A percentile compares a stretch with the other conserved stretches of the same genome.
Conservation (phyloP, 192 early-diverging fungal genomes). For the Linnemannia zychae region DNA sequence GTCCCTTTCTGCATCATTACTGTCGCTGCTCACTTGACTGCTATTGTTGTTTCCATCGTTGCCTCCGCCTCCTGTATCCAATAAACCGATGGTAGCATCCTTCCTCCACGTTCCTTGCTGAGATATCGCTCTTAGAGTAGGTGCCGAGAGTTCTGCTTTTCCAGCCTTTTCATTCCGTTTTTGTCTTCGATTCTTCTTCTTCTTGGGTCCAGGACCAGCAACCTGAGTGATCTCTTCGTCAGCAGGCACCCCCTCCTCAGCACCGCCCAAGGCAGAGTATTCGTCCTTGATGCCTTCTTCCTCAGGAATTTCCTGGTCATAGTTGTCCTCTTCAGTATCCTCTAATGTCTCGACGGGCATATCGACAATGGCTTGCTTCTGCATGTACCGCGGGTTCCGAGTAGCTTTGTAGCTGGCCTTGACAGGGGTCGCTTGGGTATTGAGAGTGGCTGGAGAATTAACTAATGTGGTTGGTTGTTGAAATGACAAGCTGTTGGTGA, state of each 20-base stretch:
- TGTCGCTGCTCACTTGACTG: neutral
- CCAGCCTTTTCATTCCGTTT: neutral
- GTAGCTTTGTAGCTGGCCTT: constrained; percentile 26
- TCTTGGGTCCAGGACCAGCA: neutral
- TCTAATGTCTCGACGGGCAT: neutral
- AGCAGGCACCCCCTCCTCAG: neutral
- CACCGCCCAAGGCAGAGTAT: neutral
- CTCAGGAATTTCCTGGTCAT: neutral
- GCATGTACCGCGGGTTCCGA: constrained; percentile 37
- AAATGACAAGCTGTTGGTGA: constrained; percentile 15
- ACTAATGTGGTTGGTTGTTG: constrained; percentile 9
- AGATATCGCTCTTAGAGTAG: neutral
- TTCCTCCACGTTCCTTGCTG: constrained; percentile 28
- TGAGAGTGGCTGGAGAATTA: neutral
- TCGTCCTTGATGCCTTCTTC: constrained; percentile 10
- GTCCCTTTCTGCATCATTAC: neutral
- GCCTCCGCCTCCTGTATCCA: neutral
- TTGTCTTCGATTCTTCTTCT: constrained; percentile 16
- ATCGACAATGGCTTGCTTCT: constrained; percentile 13
- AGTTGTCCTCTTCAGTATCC: neutral
- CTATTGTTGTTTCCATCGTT: neutral
- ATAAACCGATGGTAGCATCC: neutral
- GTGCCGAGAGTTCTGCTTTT: no score
- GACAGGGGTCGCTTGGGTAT: neutral
- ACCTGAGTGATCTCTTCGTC: neutral